Evolutionary conservation across 306 rosid species (phyloP).

Genomic region (Cotoneaster glaucophyllus): DNA sequence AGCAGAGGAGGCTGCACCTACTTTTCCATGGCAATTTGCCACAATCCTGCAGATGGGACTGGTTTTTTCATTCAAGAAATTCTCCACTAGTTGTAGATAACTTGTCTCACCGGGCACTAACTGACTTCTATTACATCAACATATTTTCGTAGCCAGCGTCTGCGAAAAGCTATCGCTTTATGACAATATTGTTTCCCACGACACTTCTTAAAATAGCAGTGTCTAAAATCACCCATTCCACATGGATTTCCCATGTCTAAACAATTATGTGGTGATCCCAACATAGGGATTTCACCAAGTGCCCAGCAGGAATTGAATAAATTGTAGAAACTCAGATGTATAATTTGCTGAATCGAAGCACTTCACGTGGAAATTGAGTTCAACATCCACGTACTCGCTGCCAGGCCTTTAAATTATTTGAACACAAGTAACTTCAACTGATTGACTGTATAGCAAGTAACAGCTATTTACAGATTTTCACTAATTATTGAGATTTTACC

Average conservation of each 20-base stretch:
- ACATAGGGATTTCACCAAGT: conserved; percentile 15
- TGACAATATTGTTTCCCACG: conserved; percentile 42
- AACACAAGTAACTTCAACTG: conserved; percentile 20
- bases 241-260: conserved; percentile 30
- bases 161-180: conserved; percentile 32
- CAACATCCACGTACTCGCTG: not conserved
- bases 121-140: conserved; percentile 45
- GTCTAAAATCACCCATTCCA: conserved; percentile 29
- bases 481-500: conserved; percentile 26
- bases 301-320: not conserved
- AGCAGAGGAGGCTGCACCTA: conserved; percentile 43
- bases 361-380: conserved; percentile 1
- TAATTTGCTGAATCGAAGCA: conserved; percentile 8
- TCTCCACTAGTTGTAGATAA: conserved; percentile 61
- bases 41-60: conserved; percentile 45
- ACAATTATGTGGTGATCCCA: conserved; percentile 11
- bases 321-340: not conserved
- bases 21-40: conserved; percentile 48
- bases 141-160: conserved; percentile 39
- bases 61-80: conserved; percentile 50
- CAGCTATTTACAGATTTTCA: conserved; percentile 34
- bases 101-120: conserved; percentile 46
- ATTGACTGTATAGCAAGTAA: conserved; percentile 9
- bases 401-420: conserved; percentile 19
- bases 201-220: conserved; percentile 20